A percentile compares a stretch with the other conserved stretches of the same genome.
phyloP scores from a whole-genome alignment of 495 filamentous ascomycete genomes.

The Podospora pseudoanserina region DNA sequence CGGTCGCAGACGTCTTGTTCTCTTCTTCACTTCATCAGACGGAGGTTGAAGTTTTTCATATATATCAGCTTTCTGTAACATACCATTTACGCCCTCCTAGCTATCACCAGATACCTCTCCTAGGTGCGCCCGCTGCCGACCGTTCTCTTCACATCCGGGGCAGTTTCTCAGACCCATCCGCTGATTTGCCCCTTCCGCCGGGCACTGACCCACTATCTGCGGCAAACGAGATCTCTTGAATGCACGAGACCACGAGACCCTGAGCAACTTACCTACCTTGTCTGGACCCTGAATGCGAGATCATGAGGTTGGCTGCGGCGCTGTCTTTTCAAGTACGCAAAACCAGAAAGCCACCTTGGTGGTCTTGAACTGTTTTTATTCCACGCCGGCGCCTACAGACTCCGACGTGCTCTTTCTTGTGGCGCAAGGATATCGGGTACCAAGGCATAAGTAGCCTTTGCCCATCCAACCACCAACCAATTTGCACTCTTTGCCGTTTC shows the following conservation, averaged over 20 bases:
- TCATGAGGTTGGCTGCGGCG: slow-evolving; percentile 25
- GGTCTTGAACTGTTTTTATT: slow-evolving; percentile 6
- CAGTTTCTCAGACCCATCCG: background rate
- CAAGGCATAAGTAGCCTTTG: background rate
- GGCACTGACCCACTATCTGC: slow-evolving; percentile 8
- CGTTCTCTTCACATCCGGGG: too few species aligned
- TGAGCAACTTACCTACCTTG: background rate
- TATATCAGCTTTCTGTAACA: too few species aligned
- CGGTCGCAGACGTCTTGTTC: background rate
- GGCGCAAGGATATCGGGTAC: background rate
- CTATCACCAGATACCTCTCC: too few species aligned
- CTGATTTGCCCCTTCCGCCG: slow-evolving; percentile 14
- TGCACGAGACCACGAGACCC: background rate
- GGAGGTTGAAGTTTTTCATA: too few species aligned
- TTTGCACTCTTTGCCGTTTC: background rate
- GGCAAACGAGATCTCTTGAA: slow-evolving; percentile 15
- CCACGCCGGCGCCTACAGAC: background rate
- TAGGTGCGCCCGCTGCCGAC: too few species aligned
- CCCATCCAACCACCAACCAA: background rate
- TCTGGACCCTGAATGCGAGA: slow-evolving; percentile 19
- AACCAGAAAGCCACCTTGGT: slow-evolving; percentile 26
- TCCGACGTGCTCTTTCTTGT: background rate
- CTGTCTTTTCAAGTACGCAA: slow-evolving; percentile 16
- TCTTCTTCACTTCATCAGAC: too few species aligned
- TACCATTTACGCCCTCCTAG: too few species aligned